These are phyloP conservation scores for Pulveroboletus sp. DNA, from an alignment of 768 basidiomycete genomes.

Conservation along the genomic window DNA sequence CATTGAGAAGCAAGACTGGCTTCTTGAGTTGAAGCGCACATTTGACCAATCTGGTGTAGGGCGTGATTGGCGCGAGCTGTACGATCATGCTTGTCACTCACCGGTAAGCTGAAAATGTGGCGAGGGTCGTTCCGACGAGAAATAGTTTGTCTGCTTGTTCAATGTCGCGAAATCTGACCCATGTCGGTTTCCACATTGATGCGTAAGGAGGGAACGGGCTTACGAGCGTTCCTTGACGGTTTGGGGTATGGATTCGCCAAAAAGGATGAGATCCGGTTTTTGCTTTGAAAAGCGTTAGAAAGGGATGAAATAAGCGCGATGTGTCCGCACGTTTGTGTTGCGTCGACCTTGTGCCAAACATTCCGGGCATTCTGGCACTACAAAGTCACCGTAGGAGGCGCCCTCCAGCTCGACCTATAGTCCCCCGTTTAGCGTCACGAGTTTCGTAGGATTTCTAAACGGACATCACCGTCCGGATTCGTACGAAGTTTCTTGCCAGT, in stretches of 20 bases:
- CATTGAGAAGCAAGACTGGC: slow-evolving; percentile 78
- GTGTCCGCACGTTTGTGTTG: slow-evolving; percentile 53
- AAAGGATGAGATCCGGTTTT: slow-evolving; percentile 84
- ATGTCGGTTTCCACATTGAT: background rate
- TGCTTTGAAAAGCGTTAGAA: slow-evolving; percentile 40
- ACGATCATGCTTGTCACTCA: slow-evolving; percentile 21
- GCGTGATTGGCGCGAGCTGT: background rate
- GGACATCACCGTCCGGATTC: slow-evolving; percentile 92
- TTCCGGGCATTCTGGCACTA: slow-evolving; percentile 72
- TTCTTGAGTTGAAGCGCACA: slow-evolving; percentile 74
- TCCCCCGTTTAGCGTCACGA: background rate
- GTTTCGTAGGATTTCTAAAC: slow-evolving; percentile 18
- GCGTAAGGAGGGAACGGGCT: slow-evolving; percentile 19
- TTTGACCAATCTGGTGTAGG: slow-evolving; percentile 67
- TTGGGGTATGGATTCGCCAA: slow-evolving; percentile 82
- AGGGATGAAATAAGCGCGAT: too few species aligned
- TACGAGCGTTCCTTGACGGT: slow-evolving; percentile 71
- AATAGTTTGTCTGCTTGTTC: slow-evolving; percentile 66
- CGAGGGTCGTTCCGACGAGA: slow-evolving; percentile 85
- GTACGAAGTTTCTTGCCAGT: slow-evolving; percentile 64
- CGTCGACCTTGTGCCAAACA: slow-evolving; percentile 59
- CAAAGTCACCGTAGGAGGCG: slow-evolving; percentile 71
- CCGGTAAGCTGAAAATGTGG: slow-evolving; percentile 92
- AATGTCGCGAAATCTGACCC: slow-evolving; percentile 52
- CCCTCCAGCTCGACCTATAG: slow-evolving; percentile 77